Percentiles rank a stretch among this genome's conserved stretches.
Evolutionary conservation across 2,329 filamentous ascomycete genomes (phyloP).

Genomic region (Fusarium metavorans): DNA sequence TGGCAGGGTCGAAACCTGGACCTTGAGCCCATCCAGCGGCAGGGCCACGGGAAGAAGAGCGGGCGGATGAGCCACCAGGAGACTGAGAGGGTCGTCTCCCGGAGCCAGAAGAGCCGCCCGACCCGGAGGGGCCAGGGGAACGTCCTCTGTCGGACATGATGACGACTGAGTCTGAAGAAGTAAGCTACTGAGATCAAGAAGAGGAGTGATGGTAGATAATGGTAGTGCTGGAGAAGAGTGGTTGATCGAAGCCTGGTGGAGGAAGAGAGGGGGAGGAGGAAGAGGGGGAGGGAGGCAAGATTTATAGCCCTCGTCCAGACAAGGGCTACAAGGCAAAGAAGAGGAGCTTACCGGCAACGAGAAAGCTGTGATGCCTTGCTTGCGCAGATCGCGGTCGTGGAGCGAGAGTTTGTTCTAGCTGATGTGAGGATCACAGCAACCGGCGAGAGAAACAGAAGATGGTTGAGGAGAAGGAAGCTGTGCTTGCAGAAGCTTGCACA

Average conservation of each 20-base stretch:
- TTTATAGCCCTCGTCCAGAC: slow-evolving; percentile 3
- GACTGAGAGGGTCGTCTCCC: slow-evolving; percentile 35
- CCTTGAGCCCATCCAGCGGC: slow-evolving; percentile 42
- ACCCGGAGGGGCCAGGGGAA: slow-evolving; percentile 39
- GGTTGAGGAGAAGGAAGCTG: not conserved
- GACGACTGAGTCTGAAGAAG: slow-evolving; percentile 7
- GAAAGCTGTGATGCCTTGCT: not conserved
- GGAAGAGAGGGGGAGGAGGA: not conserved
- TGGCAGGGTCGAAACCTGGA: slow-evolving; percentile 60
- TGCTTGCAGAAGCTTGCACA: slow-evolving; percentile 2
- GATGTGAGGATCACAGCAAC: slow-evolving; percentile 16
- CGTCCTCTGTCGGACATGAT: slow-evolving; percentile 51
- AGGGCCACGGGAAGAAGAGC: slow-evolving; percentile 30
- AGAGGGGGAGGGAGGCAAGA: not conserved
- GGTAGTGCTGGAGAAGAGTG: not conserved
- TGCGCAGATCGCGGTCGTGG: not conserved
- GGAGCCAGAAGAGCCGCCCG: slow-evolving; percentile 28
- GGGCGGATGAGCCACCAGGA: slow-evolving; percentile 31
- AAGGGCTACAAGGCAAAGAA: not conserved
- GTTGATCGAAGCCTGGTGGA: slow-evolving; percentile 5
- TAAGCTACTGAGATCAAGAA: slow-evolving; percentile 3
- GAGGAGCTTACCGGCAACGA: slow-evolving; percentile 21
- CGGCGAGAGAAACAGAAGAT: not conserved
- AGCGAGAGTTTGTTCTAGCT: slow-evolving; percentile 12
- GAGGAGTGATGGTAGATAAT: not conserved